Percentiles rank a stretch among this genome's conserved stretches.
Evolutionary conservation across 768 basidiomycete species (phyloP).

Genomic region (Tricholoma saponaceum): DNA sequence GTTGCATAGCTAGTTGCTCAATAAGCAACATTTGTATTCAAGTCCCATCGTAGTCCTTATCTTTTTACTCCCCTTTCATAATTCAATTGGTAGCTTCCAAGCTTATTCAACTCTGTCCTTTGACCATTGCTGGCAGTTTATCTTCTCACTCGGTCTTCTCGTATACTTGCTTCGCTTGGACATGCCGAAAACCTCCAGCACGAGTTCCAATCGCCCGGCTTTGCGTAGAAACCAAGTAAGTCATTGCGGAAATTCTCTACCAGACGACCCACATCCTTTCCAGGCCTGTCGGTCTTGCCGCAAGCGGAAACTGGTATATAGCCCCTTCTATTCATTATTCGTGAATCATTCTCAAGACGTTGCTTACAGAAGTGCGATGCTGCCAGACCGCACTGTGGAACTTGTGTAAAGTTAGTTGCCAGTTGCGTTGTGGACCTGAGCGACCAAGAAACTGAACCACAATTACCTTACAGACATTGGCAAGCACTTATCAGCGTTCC

Average conservation of each 20-base stretch:
- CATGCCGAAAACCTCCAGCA: slow-evolving; percentile 67
- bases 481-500: slow-evolving; percentile 79
- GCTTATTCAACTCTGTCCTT: neutral
- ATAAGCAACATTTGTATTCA: neutral
- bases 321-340: neutral
- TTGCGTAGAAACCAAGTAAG: slow-evolving; percentile 76
- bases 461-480: slow-evolving; percentile 56
- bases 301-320: slow-evolving; percentile 75
- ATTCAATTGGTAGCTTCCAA: too few relatives aligned
- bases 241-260: slow-evolving; percentile 1
- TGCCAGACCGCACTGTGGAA: slow-evolving; percentile 78
- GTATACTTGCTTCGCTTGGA: neutral
- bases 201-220: slow-evolving; percentile 50
- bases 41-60: neutral
- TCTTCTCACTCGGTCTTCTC: neutral
- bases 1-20: too few relatives aligned
- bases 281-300: slow-evolving; percentile 82
- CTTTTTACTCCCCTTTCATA: too few relatives aligned
- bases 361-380: slow-evolving; percentile 79
- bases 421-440: neutral
- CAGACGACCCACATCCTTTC: neutral
- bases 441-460: neutral
- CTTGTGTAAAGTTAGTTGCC: slow-evolving; percentile 72
- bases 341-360: neutral
- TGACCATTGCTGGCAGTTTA: neutral